These are phyloP conservation scores for Fonsecaea erecta DNA, from an alignment of 2,329 filamentous ascomycete species.

Conservation along the genomic window DNA sequence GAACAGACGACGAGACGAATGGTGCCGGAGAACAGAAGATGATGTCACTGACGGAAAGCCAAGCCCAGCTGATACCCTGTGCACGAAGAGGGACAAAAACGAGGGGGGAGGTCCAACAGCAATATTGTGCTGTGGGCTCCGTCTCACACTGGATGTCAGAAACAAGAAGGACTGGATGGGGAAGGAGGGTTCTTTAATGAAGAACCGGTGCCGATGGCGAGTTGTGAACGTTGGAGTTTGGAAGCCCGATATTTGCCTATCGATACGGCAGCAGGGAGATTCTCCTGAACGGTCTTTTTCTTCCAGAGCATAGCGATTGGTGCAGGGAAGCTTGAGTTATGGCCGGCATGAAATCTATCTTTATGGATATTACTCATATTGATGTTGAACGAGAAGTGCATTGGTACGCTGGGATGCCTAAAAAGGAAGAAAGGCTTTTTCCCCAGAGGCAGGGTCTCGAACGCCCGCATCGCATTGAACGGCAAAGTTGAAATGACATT, in stretches of 20 bases:
- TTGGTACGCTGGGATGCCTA: not conserved
- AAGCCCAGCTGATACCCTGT: not conserved
- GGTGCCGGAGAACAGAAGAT: not conserved
- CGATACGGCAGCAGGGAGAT: not conserved
- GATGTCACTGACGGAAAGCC: not conserved
- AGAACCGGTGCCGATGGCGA: not conserved
- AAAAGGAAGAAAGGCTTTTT: not conserved
- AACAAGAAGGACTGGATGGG: not conserved
- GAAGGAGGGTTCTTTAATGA: not conserved
- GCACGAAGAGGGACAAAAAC: not conserved
- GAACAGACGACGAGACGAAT: not conserved
- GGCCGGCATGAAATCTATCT: conserved; percentile 9
- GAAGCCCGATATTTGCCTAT: not conserved
- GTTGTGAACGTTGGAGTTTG: not conserved
- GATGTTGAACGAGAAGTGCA: conserved; percentile 8
- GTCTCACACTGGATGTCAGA: not conserved
- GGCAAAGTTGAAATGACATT: conserved; percentile 2
- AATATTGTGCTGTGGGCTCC: not conserved
- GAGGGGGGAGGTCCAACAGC: not conserved
- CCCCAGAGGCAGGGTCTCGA: not conserved
- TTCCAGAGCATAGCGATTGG: conserved; percentile 11
- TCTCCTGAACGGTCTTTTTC: not conserved
- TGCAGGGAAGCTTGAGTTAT: conserved; percentile 3
- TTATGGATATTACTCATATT: conserved; percentile 18
- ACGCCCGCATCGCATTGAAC: not conserved